These are phyloP conservation scores for Rhizopus arrhizus DNA, from an alignment of 371 early-diverging fungal genomes.

Conservation along the genomic window DNA sequence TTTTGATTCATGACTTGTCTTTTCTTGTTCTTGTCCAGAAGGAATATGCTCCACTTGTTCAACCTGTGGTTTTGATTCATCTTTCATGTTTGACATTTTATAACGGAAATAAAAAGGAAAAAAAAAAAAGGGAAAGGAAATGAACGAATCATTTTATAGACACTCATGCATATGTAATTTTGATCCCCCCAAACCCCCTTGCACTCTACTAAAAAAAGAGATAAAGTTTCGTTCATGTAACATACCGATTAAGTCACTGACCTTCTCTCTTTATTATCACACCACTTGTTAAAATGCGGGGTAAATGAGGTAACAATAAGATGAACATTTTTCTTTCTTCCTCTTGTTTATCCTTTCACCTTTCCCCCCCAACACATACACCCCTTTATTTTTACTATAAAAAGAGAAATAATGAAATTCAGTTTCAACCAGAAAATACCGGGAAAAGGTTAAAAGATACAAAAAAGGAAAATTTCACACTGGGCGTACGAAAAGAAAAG, in stretches of 20 bases:
- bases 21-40: neutral
- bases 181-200: constrained; percentile 2
- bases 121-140: neutral
- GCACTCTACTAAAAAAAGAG: neutral
- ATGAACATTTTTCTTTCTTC: too few species aligned
- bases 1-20: neutral
- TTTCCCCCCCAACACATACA: too few species aligned
- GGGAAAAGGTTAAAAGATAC: neutral
- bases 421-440: neutral
- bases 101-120: neutral
- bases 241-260: neutral
- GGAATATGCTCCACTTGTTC: neutral
- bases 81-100: neutral
- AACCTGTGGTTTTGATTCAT: neutral
- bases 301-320: neutral
- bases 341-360: too few species aligned
- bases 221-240: neutral
- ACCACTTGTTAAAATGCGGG: neutral
- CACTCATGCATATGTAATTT: too few species aligned
- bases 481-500: neutral
- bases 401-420: neutral
- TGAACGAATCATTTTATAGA: neutral
- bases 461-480: neutral
- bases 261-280: neutral
- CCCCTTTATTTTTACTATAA: too few species aligned